Percentiles rank a stretch among this genome's conserved stretches.
Conservation (phyloP, 352 stramenopile species). For the Phytophthora meadii region DNA sequence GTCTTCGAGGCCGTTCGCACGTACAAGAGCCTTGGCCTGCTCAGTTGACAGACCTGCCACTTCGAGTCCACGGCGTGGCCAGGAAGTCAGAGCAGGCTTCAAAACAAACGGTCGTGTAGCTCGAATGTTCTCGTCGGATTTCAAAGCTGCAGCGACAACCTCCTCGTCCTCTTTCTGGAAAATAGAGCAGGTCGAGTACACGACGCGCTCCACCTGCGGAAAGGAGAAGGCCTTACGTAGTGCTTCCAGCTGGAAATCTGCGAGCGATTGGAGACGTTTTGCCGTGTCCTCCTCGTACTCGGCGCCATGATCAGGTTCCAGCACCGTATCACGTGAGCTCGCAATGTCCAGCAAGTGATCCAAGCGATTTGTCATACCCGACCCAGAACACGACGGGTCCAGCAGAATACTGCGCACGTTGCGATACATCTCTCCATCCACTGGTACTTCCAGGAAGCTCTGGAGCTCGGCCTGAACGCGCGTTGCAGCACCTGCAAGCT, state of each 20-base stretch:
- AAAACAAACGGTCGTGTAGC: slow-evolving; percentile 70
- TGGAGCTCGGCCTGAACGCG: slow-evolving; percentile 85
- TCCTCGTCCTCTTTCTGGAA: slow-evolving; percentile 97
- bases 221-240: slow-evolving; percentile 96
- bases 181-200: slow-evolving; percentile 98
- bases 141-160: slow-evolving; percentile 91
- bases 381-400: slow-evolving; percentile 97
- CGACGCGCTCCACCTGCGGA: slow-evolving; percentile 92
- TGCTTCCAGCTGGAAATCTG: slow-evolving; percentile 95
- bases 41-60: slow-evolving; percentile 62
- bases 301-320: slow-evolving; percentile 40
- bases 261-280: slow-evolving; percentile 90
- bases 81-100: slow-evolving; percentile 69
- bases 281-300: slow-evolving; percentile 64
- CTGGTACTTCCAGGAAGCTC: slow-evolving; percentile 94
- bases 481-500: slow-evolving; percentile 74
- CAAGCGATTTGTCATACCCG: slow-evolving; percentile 94
- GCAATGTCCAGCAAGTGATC: slow-evolving; percentile 92
- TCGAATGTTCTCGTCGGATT: slow-evolving; percentile 54
- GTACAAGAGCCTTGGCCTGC: slow-evolving; percentile 87
- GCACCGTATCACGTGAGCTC: slow-evolving; percentile 61
- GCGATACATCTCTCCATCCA: slow-evolving; percentile 71
- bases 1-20: slow-evolving; percentile 93
- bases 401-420: slow-evolving; percentile 94
- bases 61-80: slow-evolving; percentile 73